Conservation (phyloP, 2,329 filamentous ascomycete genomes). For the Fusarium humuli region DNA sequence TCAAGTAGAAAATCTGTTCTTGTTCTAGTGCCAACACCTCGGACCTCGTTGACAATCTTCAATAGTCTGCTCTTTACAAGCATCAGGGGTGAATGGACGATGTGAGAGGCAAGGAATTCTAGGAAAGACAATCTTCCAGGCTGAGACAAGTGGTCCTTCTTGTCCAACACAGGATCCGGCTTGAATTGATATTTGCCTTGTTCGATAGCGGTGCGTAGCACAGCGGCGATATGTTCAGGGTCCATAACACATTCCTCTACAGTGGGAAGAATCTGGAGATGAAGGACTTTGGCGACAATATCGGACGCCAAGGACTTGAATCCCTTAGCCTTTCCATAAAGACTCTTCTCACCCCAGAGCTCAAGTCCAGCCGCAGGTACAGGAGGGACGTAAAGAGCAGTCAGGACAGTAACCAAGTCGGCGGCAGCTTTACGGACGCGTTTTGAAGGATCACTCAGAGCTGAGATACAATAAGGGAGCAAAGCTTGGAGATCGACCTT, state of each 20-base stretch:
- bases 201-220: slow-evolving; percentile 62
- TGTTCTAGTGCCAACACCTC: slow-evolving; percentile 74
- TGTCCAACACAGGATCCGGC: slow-evolving; percentile 57
- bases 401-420: slow-evolving; percentile 70
- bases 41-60: slow-evolving; percentile 77
- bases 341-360: slow-evolving; percentile 69
- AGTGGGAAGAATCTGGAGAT: slow-evolving; percentile 75
- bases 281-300: slow-evolving; percentile 70
- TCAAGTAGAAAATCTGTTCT: slow-evolving; percentile 83
- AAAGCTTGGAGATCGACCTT: slow-evolving; percentile 79
- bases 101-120: slow-evolving; percentile 79
- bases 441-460: slow-evolving; percentile 79
- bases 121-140: slow-evolving; percentile 73
- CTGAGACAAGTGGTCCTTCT: slow-evolving; percentile 67
- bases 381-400: slow-evolving; percentile 58
- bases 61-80: slow-evolving; percentile 78
- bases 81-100: slow-evolving; percentile 74
- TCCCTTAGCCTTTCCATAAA: slow-evolving; percentile 71
- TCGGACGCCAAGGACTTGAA: slow-evolving; percentile 70
- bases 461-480: slow-evolving; percentile 82
- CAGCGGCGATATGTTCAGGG: slow-evolving; percentile 73
- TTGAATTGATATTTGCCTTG: slow-evolving; percentile 54
- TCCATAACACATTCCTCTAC: slow-evolving; percentile 91
- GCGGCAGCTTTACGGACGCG: slow-evolving; percentile 81
- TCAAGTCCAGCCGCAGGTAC: slow-evolving; percentile 54